phyloP scores from a whole-genome alignment of 73 alveolate genomes.

The Symbiodinium natans region DNA sequence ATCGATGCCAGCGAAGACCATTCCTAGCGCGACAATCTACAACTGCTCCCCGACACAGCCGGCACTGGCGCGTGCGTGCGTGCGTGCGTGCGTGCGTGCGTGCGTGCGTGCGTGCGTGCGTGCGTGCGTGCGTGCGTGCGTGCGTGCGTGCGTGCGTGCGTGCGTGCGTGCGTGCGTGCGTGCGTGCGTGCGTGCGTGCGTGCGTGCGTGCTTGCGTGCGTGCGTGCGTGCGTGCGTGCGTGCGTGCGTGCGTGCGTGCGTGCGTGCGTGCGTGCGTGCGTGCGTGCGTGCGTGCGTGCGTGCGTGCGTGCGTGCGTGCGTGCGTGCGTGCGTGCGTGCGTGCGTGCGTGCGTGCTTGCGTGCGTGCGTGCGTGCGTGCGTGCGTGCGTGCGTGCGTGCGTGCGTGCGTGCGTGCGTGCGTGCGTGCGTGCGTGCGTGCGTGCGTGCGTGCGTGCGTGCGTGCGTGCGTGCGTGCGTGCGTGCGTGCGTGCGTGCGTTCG shows the following conservation, averaged over 20 bases:
- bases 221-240: conserved; percentile 16
- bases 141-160: no score
- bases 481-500: not conserved
- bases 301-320: not conserved
- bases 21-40: no score
- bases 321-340: not conserved
- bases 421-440: not conserved
- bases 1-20: no score
- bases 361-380: not conserved
- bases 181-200: no score
- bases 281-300: not conserved
- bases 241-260: conserved; percentile 19
- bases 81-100: no score
- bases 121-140: no score
- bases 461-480: not conserved
- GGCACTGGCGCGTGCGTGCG: no score
- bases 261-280: conserved; percentile 6
- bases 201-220: no score
- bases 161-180: no score
- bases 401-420: not conserved
- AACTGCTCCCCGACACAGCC: not conserved
- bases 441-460: not conserved
- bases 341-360: no score
- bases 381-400: not conserved
- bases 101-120: no score